Evolutionary conservation across 306 rosid genomes (phyloP).

Genomic region (Nissolia schottii): DNA sequence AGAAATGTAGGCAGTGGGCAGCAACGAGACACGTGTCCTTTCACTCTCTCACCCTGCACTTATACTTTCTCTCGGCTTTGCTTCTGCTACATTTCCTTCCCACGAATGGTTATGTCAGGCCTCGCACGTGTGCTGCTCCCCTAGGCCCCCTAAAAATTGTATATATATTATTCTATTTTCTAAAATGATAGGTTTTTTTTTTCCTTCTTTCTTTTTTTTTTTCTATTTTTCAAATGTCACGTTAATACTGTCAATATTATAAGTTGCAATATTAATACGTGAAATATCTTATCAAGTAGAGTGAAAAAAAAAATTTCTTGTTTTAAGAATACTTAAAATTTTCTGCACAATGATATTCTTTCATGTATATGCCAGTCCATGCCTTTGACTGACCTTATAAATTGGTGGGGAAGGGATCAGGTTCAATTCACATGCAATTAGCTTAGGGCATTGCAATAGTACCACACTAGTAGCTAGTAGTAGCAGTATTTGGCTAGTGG

Average conservation of each 20-base stretch:
- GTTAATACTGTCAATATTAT: too few relatives aligned
- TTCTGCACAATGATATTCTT: too few relatives aligned
- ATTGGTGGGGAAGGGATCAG: neutral
- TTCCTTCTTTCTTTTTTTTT: too few relatives aligned
- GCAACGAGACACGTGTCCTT: neutral
- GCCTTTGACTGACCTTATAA: neutral
- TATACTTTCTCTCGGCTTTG: neutral
- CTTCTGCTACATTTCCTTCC: neutral
- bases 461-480: too few relatives aligned
- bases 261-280: too few relatives aligned
- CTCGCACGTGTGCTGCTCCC: constrained; percentile 6
- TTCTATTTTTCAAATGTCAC: neutral
- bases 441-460: neutral
- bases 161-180: too few relatives aligned
- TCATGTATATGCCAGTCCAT: neutral
- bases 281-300: too few relatives aligned
- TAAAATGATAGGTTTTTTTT: too few relatives aligned
- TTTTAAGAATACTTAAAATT: too few relatives aligned
- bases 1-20: neutral
- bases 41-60: neutral
- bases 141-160: too few relatives aligned
- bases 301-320: too few relatives aligned
- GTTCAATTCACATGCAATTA: neutral
- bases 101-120: constrained; percentile 21
- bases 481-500: neutral